phyloP scores from a whole-genome alignment of 257 asterid species.

The Ilex asprella region DNA sequence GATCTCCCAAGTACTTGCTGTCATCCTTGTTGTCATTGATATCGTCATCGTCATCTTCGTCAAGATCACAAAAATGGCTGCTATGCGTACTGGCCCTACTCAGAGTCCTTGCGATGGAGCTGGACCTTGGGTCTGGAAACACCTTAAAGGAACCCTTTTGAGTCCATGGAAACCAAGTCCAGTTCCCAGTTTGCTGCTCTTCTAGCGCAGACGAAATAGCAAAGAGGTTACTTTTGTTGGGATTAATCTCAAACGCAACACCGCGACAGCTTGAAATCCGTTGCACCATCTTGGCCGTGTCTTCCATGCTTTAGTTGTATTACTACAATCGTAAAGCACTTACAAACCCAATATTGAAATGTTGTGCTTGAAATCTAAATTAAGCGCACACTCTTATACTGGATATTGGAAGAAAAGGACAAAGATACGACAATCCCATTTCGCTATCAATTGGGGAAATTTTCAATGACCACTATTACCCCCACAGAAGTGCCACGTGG shows the following conservation, averaged over 20 bases:
- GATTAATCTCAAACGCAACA: background rate
- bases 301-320: background rate
- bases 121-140: background rate
- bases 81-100: background rate
- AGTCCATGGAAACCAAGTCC: background rate
- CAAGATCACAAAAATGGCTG: background rate
- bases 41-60: background rate
- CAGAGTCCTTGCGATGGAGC: background rate
- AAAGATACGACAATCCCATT: no score
- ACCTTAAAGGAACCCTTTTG: background rate
- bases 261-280: background rate
- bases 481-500: no score
- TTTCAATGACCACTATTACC: no score
- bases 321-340: no score
- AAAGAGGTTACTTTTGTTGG: background rate
- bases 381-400: no score
- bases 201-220: background rate
- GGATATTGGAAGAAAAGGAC: no score
- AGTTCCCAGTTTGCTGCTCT: background rate
- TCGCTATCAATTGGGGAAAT: no score
- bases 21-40: no score
- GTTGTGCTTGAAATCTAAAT: no score
- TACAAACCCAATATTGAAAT: no score
- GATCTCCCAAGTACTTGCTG: no score
- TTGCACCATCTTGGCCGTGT: background rate